Conservation (phyloP, 306 rosid species). For the Castanea sativa region DNA sequence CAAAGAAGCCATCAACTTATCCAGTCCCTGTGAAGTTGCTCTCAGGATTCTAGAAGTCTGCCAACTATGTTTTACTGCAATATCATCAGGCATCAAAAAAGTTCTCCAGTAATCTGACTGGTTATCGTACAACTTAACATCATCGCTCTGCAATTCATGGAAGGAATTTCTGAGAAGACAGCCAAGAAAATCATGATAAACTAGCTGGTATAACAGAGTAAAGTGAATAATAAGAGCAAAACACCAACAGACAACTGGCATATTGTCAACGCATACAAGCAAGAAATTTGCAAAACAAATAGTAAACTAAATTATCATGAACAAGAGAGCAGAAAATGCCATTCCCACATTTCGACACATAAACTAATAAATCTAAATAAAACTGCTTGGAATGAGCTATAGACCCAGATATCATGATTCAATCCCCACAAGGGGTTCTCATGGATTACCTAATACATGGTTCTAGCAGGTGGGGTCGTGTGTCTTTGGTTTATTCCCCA, state of each 20-base stretch:
- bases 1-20: conserved; percentile 72
- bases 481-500: too few relatives aligned
- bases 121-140: conserved; percentile 56
- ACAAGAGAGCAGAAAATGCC: background rate
- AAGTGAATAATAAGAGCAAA: conserved; percentile 7
- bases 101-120: conserved; percentile 54
- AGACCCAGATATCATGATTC: too few relatives aligned
- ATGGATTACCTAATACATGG: too few relatives aligned
- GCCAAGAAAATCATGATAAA: conserved; percentile 21
- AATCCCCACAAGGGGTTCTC: too few relatives aligned
- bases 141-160: conserved; percentile 67
- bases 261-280: background rate
- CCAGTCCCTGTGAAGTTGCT: conserved; percentile 74
- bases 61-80: conserved; percentile 60
- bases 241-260: background rate
- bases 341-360: background rate
- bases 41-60: conserved; percentile 57
- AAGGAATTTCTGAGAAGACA: conserved; percentile 28
- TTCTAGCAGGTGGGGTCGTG: too few relatives aligned
- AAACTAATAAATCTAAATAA: background rate
- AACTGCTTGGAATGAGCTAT: background rate
- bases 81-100: conserved; percentile 52
- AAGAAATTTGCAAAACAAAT: background rate
- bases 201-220: conserved; percentile 17
- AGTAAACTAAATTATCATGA: background rate